Evolutionary conservation across 371 early-diverging fungal species (phyloP).

Genomic region (Coemansia sp.): DNA sequence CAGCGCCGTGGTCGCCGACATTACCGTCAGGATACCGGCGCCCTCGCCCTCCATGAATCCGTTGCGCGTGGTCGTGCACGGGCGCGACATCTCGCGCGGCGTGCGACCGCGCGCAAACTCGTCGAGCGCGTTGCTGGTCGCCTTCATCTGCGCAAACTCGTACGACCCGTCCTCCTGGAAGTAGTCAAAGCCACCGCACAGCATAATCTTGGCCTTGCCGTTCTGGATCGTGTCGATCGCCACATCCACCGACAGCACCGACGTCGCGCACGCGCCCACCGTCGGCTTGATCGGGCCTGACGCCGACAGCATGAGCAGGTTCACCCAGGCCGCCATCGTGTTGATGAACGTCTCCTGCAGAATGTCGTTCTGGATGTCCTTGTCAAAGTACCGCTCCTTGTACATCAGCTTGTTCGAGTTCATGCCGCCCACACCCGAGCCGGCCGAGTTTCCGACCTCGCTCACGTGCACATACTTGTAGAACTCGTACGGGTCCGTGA

Average conservation of each 20-base stretch:
- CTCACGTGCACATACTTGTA: constrained; percentile 96
- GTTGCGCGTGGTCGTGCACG: constrained; percentile 82
- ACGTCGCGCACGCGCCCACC: constrained; percentile 95
- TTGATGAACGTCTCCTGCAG: constrained; percentile 96
- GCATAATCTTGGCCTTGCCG: constrained; percentile 93
- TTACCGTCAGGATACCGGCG: constrained; percentile 87
- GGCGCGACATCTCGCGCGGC: constrained; percentile 93
- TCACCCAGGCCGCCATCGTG: constrained; percentile 98
- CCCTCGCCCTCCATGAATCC: constrained; percentile 98
- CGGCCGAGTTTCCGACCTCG: constrained; percentile 91
- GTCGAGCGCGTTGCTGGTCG: constrained; percentile 86
- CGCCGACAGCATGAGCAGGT: constrained; percentile 89
- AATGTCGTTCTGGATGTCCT: constrained; percentile 91
- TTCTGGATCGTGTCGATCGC: constrained; percentile 89
- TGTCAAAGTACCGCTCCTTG: constrained; percentile 77
- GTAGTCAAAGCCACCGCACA: constrained; percentile 94
- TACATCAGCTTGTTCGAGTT: constrained; percentile 76
- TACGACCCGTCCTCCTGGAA: constrained; percentile 93
- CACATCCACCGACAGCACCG: constrained; percentile 91
- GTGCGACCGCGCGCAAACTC: constrained; percentile 91
- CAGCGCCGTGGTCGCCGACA: constrained; percentile 87
- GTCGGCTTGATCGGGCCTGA: constrained; percentile 97
- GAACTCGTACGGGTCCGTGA: constrained; percentile 97
- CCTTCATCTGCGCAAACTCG: constrained; percentile 98
- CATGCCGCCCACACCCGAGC: constrained; percentile 90